Percentiles rank a stretch among this genome's conserved stretches.
phyloP scores from a whole-genome alignment of 2,329 filamentous ascomycete genomes.

The Aureobasidium melanogenum region DNA sequence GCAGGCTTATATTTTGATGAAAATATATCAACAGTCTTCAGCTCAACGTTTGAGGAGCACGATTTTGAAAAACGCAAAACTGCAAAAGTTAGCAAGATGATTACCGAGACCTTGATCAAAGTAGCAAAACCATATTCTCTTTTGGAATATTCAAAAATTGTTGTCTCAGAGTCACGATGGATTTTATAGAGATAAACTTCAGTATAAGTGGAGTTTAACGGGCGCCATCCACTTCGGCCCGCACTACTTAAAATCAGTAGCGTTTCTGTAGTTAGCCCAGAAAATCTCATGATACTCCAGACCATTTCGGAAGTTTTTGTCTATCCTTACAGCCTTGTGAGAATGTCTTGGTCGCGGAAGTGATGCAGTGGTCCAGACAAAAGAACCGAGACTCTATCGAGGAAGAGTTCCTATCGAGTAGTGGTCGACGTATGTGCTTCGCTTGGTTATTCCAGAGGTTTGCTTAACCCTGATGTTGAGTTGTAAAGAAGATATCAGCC shows the following conservation, averaged over 20 bases:
- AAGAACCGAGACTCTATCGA: not conserved
- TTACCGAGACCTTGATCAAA: not conserved
- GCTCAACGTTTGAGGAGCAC: not conserved
- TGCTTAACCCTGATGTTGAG: not conserved
- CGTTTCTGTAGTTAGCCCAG: not conserved
- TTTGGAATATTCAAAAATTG: not conserved
- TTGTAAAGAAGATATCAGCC: not conserved
- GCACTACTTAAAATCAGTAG: constrained; percentile 7
- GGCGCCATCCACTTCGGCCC: not conserved
- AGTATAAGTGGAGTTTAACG: constrained; percentile 4
- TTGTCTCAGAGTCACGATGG: constrained; percentile 5
- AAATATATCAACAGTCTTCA: not conserved
- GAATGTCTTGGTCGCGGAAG: not conserved
- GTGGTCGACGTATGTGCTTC: not conserved
- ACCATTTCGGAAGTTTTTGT: not conserved
- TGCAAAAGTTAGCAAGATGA: not conserved
- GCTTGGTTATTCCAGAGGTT: not conserved
- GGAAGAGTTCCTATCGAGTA: not conserved
- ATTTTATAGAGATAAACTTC: not conserved
- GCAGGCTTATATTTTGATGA: not conserved
- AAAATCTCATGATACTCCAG: not conserved
- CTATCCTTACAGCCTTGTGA: constrained; percentile 1
- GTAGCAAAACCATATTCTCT: not conserved
- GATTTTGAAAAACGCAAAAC: not conserved
- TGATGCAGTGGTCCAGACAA: not conserved